phyloP scores from a whole-genome alignment of 1,139 yeast genomes.

The Tardiomyces digboiensis region DNA sequence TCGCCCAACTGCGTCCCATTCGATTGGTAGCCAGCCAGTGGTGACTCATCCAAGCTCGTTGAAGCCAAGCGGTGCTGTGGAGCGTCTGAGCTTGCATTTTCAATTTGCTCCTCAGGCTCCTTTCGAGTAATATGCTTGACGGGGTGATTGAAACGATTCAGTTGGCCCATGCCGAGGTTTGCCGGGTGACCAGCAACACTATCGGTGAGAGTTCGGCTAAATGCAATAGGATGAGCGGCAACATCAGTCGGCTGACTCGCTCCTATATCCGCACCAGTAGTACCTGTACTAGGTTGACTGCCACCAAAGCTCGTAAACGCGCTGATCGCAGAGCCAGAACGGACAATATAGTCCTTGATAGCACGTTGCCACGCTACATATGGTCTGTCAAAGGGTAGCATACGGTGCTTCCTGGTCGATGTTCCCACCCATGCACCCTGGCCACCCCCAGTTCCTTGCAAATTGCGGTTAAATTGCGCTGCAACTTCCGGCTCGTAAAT shows the following conservation, averaged over 20 bases:
- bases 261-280: too few relatives aligned
- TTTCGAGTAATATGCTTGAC: too few relatives aligned
- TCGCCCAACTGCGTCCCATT: too few relatives aligned
- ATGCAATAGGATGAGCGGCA: too few relatives aligned
- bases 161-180: not conserved
- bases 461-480: not conserved
- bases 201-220: too few relatives aligned
- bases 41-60: too few relatives aligned
- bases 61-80: too few relatives aligned
- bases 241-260: too few relatives aligned
- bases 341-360: not conserved
- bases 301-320: slow-evolving; percentile 1
- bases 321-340: not conserved
- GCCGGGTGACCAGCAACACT: not conserved
- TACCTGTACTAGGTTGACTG: too few relatives aligned
- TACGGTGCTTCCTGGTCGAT: not conserved
- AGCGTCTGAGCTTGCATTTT: too few relatives aligned
- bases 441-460: slow-evolving; percentile 1
- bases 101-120: too few relatives aligned
- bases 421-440: slow-evolving; percentile 3
- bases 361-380: not conserved
- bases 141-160: slow-evolving; percentile 2
- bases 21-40: too few relatives aligned
- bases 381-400: not conserved
- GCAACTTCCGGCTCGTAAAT: slow-evolving; percentile 56